Base-by-base conservation (phyloP, 23 red algal genomes). In the Gracilaria caudata region DNA sequence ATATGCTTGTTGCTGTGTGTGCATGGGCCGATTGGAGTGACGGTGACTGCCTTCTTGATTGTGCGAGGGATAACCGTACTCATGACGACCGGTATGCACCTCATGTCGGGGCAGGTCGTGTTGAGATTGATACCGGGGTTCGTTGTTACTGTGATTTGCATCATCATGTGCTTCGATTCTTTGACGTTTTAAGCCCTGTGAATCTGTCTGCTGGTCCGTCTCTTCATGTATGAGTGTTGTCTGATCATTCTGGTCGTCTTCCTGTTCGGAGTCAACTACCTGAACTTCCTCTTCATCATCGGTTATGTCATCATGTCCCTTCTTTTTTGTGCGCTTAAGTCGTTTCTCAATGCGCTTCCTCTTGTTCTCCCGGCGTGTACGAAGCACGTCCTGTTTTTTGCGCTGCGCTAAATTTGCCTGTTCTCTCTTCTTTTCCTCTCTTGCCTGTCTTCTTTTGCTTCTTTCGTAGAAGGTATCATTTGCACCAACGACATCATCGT, bases 401-500 rank as follows among this genome's bases (percentile, higher is more conserved):
- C 43, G 37, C 6, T 25, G 37, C 14, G 70, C 70, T 75, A 49
- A 38, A 14, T 43, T 36, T 47, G 70, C 70, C 49, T 46, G 70
- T 40, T 75, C 70, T 47, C 33, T 38, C 26, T 47, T 75, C 70
- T 75, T 75, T 75, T 36, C 33, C 11, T 75, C 70, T 33, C 39
- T 75, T 19, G 47, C 70, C 24, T 75, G 70, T 19, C 38, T 45
- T 36, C 33, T 75, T 29, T 75, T 75, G 6, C 7, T 46, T 49
- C 70, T 75, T 75, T 75, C 70, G 33, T 75, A 75, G 40, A 26
- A 75, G 19, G 70, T 75, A 49, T 75, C 70, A 47, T 75, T 49
- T n/a, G 70, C 70, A 26, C 8, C 16, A 29, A 47, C 70, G 7
- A 75, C 35, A 38, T 75, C n/a, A 6, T 75, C 70, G 16, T 75